These are phyloP conservation scores for Mortierella claussenii DNA, from an alignment of 192 early-diverging fungal genomes.

Conservation along the genomic window DNA sequence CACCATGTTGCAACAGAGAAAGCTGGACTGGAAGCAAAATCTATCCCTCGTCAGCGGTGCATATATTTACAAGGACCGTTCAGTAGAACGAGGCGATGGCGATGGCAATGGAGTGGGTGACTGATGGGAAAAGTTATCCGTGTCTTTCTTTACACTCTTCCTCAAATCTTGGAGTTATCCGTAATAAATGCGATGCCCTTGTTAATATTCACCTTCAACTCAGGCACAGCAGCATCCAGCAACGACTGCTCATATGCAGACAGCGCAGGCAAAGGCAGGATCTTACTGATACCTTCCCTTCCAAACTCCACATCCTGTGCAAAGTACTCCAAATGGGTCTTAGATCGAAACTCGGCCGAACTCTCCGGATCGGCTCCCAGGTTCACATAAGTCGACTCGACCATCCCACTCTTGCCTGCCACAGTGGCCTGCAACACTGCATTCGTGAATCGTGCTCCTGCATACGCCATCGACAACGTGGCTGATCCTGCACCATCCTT, in stretches of 20 bases:
- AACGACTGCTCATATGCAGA: conserved; percentile 90
- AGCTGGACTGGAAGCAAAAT: no score
- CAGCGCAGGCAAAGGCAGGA: conserved; percentile 81
- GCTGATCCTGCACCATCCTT: conserved; percentile 95
- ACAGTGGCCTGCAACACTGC: conserved; percentile 85
- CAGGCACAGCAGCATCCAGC: conserved; percentile 82
- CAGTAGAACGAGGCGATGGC: no score
- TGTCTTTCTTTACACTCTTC: no score
- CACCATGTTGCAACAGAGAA: no score
- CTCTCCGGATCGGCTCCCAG: conserved; percentile 64
- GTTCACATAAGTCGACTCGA: conserved; percentile 92
- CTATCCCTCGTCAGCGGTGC: no score
- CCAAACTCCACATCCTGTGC: conserved; percentile 83
- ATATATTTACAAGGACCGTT: no score
- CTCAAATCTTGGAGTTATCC: neutral
- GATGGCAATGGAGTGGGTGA: no score
- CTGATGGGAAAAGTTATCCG: no score
- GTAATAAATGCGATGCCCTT: conserved; percentile 74
- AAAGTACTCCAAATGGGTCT: conserved; percentile 76
- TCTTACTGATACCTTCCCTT: conserved; percentile 87
- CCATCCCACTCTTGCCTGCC: conserved; percentile 80
- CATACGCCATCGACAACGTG: conserved; percentile 91
- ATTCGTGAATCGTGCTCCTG: conserved; percentile 92
- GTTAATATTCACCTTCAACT: conserved; percentile 92
- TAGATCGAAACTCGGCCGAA: conserved; percentile 10